Evolutionary conservation across 164 flowering plant species (phyloP), one percentile per base, ranked within the genome.

Genomic region (Nymphaea thermarum): DNA sequence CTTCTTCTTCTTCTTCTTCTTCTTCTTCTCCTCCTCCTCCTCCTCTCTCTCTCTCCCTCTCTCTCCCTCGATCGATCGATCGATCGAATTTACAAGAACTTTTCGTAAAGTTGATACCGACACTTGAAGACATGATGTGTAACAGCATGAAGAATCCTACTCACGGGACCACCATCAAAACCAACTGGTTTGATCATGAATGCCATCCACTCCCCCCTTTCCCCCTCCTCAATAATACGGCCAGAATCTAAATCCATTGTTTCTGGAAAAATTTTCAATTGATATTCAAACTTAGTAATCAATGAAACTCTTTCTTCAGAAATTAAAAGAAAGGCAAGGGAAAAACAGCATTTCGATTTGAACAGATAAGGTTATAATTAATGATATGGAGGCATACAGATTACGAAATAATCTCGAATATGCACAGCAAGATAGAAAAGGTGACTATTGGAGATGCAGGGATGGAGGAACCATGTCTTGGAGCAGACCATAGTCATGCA

Each of bases 401-500:
- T 65, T 65, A 60, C 42, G 53, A 45, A 63, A 12, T 43, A 62
- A 62, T 60, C n/a, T 66, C 59, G 15, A 43, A 43, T 55, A 65
- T 66, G 55, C 51, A 70, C 72, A 66, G 47, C 44, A 43, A 57
- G 8, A 67, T 65, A 69, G 53, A 55, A 60, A 57, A 44, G 53
- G 18, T 7, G 12, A 44, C 59, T 61, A 64, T 68, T 44, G 53
- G 67, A 42, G 42, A 41, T 70, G 73, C 63, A 59, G 36, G 74
- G 74, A 75, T 11, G 85, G 65, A 2, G 83, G 79, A 62, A 82
- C 74, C 44, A 84, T 73, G 73, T 84, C 85, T 70, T 84, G 85
- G 74, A 84, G 64, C 15, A 84, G 77, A 43, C 87, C 87, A 71
- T 79, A 76, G 66, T 82, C 85, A 72, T 78, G 79, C 69, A 67